Conservation (phyloP, 2,329 filamentous ascomycete genomes). For the Gliomastix tumulicola region DNA sequence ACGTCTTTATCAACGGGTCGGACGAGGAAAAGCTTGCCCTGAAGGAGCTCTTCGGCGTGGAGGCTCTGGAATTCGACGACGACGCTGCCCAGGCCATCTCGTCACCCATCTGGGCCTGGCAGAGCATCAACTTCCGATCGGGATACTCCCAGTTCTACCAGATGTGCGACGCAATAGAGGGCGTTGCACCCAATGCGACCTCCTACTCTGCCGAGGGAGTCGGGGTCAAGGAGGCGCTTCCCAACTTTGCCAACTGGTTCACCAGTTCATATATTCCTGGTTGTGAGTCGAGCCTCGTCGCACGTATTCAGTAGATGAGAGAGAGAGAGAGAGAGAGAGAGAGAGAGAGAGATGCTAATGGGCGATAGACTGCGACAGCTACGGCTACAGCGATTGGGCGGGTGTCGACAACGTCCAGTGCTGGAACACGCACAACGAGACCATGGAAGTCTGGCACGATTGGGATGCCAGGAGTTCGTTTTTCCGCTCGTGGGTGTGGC, state of each 20-base stretch:
- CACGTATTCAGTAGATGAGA: no score
- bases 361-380: conserved; percentile 39
- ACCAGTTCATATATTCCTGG: conserved; percentile 35
- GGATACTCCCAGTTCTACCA: conserved; percentile 25
- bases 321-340: no score
- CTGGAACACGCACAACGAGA: no score
- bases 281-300: conserved; percentile 35
- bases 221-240: conserved; percentile 44
- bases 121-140: conserved; percentile 22
- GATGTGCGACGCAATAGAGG: conserved; percentile 25
- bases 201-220: no score
- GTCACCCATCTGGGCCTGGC: conserved; percentile 27
- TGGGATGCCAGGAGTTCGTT: no score
- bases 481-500: conserved; percentile 59
- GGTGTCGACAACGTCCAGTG: conserved; percentile 27
- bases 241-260: conserved; percentile 48
- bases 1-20: conserved; percentile 31
- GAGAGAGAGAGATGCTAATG: no score
- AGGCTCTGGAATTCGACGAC: no score
- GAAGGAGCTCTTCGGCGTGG: no score
- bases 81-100: no score
- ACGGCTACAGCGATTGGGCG: conserved; percentile 36
- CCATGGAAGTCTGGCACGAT: no score
- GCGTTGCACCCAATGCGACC: no score
- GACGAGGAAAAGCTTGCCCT: conserved; percentile 29